Base-by-base conservation (phyloP, 306 rosid genomes). In the Malus asiatica region DNA sequence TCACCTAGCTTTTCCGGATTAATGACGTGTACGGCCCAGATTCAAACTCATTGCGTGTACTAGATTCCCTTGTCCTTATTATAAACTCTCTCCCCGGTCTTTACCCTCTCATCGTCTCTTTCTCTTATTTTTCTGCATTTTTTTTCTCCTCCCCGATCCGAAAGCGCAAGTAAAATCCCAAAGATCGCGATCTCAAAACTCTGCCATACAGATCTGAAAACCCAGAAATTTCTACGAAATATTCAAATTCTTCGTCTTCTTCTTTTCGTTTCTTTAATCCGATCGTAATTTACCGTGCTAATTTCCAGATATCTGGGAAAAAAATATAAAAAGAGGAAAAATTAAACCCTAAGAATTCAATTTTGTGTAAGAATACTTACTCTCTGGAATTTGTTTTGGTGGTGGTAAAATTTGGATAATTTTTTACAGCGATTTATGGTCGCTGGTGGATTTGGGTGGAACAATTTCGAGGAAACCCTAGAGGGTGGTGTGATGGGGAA, bases 11-110 rank as follows among this genome's bases (percentile, higher is more conserved):
- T 57, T 57, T 29, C 8, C 53, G 86, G 93, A 89, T 90, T 85
- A 71, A 70, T 85, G 90, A 90, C 96, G 93, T 90, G 96, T 79
- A 86, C 88, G 96, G 93, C 59, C 66, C 53, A 83, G 96, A 90
- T 93, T 80, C 81, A 68, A 87, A 60, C 19, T 30, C 48, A 48
- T 75, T 30, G 33, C 61, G 69, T 67, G 71, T 68, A 70, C 75
- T 73, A 74, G 84, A 85, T 85, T 80, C 82, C 73, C 77, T 74
- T 77, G 70, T 66, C 73, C 66, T 4, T 27, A 62, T 52, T 27
- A 62, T 52, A 48, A 70, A 12, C 52, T 32, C 44, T 40, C 4
- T n/a, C 2, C 73, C 12, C 3, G 46, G 22, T 27, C 33, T 4
- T 20, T 60, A 9, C 13, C 18, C 4, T 16, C 18, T 11, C 11